Base-by-base conservation (phyloP, 306 rosid species). In the Sesbania bispinosa region DNA sequence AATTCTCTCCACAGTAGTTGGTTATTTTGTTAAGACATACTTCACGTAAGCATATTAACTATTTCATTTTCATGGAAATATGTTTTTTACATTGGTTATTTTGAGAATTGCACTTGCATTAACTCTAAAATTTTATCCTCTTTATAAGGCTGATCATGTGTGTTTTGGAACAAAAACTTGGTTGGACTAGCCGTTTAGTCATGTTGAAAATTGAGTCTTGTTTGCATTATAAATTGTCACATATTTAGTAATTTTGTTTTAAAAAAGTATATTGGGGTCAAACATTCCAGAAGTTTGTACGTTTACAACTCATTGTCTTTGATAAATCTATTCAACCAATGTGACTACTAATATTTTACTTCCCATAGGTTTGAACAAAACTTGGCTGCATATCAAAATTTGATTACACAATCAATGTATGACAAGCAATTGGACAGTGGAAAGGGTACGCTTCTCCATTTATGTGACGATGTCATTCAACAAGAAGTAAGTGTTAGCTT, bases 391-490 rank as follows among this genome's bases (percentile, higher is more conserved):
- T 93, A 93, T 73, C 97, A 82, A 68, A 90, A 87, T 83, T 88
- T 93, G 80, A 90, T 90, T 52, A 90, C 97, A n/a, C 89, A 84
- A 68, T 84, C 98, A 45, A 90, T 90, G 97, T 93, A 93, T 64
- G 96, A 93, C 58, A 93, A 90, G 70, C 98, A 93, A 67, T 79
- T 93, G 26, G 98, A 90, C 67, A 93, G 98, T 76, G 98, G 97
- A 71, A 85, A 75, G 87, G 98, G 92, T 41, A 93, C 71, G 33
- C 96, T 90, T 85, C 96, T 93, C 77, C 98, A 90, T 85, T 66
- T 93, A 83, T 93, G 97, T 18, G 98, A 93, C 59, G 98, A 93
- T 75, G 97, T 93, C 66, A 88, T 93, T 85, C 97, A 93, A 80
- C 98, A 90, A 77, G 96, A 93, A 85, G 94, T 93, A 79, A 82